Percentiles rank a stretch among this genome's conserved stretches.
Conservation (phyloP, 1,284 basidiomycete genomes). For the Cutaneotrichosporon dermatis region DNA sequence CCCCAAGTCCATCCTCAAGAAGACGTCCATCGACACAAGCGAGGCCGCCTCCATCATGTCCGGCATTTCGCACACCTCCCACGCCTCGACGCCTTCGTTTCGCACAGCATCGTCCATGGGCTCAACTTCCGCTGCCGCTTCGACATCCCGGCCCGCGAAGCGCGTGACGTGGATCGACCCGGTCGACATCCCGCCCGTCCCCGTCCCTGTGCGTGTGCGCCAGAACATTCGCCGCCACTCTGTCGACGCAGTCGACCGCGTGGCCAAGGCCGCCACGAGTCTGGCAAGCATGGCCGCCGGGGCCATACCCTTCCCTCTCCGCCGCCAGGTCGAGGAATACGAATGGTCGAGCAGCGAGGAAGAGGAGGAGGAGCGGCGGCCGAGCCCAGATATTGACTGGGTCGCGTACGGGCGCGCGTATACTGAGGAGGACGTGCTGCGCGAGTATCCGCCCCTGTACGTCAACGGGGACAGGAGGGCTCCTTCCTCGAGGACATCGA, state of each 20-base stretch:
- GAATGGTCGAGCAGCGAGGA: not conserved
- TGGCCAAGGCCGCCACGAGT: not conserved
- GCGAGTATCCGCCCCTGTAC: not conserved
- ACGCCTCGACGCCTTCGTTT: too few relatives aligned
- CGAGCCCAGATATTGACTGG: not conserved
- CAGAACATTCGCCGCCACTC: not conserved
- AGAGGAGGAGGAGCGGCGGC: not conserved
- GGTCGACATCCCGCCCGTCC: not conserved
- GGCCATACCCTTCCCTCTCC: not conserved
- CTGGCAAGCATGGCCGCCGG: not conserved
- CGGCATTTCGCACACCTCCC: not conserved
- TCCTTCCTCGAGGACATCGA: not conserved
- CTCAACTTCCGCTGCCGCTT: too few relatives aligned
- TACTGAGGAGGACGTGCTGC: not conserved
- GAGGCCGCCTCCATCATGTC: not conserved
- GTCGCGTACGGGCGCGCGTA: not conserved
- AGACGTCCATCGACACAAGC: not conserved
- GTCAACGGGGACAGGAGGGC: not conserved
- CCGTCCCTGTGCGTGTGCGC: not conserved
- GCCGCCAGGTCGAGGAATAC: not conserved
- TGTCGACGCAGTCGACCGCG: not conserved
- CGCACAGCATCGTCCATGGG: too few relatives aligned
- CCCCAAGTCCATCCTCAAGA: slow-evolving; percentile 3
- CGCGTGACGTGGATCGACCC: not conserved
- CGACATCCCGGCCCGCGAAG: not conserved